These are phyloP conservation scores for Clonostachys chloroleuca DNA, from an alignment of 2,329 filamentous ascomycete species.

Conservation along the genomic window DNA sequence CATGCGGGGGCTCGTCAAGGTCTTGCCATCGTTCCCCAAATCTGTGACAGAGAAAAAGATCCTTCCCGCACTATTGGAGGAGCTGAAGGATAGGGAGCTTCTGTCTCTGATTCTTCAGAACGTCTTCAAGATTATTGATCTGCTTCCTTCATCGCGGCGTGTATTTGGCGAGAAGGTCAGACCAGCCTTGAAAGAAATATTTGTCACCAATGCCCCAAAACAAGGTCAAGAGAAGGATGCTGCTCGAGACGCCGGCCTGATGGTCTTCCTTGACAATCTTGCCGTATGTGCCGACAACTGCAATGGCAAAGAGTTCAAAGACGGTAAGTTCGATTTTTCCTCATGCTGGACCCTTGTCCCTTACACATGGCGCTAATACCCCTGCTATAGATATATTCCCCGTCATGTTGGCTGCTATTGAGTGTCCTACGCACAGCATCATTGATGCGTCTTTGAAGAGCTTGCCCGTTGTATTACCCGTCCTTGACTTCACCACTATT, in stretches of 20 bases:
- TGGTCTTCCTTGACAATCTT: conserved; percentile 86
- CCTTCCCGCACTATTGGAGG: conserved; percentile 81
- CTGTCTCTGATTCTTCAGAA: conserved; percentile 84
- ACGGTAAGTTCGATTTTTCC: conserved; percentile 50
- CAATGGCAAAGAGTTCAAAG: conserved; percentile 89
- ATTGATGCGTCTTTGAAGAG: conserved; percentile 81
- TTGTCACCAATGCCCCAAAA: conserved; percentile 58
- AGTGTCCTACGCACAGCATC: conserved; percentile 83
- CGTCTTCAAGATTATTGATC: conserved; percentile 81
- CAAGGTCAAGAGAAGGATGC: conserved; percentile 69
- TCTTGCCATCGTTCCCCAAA: conserved; percentile 87
- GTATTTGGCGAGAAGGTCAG: conserved; percentile 82
- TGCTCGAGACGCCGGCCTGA: conserved; percentile 81
- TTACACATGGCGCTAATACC: conserved; percentile 6
- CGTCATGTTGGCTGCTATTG: conserved; percentile 76
- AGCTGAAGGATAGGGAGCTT: conserved; percentile 88
- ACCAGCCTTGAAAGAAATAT: conserved; percentile 80
- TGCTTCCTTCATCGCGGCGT: conserved; percentile 72
- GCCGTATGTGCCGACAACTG: conserved; percentile 73
- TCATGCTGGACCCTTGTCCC: not conserved
- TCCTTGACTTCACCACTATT: conserved; percentile 92
- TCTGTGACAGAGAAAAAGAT: conserved; percentile 95
- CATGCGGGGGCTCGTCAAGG: conserved; percentile 80
- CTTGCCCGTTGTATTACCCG: conserved; percentile 74
- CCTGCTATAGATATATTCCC: conserved; percentile 70